A percentile compares a stretch with the other conserved stretches of the same genome.
phyloP scores from a whole-genome alignment of 345 rosid genomes.

The Camelina hispida region DNA sequence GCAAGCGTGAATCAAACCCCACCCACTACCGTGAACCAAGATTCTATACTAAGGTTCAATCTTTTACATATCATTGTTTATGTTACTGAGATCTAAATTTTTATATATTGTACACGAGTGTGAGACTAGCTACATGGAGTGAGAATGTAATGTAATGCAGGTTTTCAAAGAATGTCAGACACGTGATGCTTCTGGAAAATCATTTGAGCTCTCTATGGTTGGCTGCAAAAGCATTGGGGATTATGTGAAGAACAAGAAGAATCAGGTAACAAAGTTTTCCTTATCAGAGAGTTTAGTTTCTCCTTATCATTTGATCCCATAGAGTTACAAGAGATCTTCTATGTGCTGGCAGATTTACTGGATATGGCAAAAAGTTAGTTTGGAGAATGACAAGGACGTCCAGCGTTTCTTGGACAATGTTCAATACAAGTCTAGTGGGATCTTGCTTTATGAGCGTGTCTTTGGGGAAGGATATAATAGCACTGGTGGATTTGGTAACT shows the following conservation, averaged over 20 bases:
- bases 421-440: constrained; percentile 82
- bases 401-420: constrained; percentile 93
- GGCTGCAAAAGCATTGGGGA: constrained; percentile 94
- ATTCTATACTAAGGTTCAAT: constrained; percentile 74
- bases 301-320: constrained; percentile 12
- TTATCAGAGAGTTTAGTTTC: constrained; percentile 5
- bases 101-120: not conserved
- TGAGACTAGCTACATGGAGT: constrained; percentile 17
- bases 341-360: constrained; percentile 81
- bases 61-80: not conserved
- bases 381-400: constrained; percentile 66
- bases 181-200: constrained; percentile 61
- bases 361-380: constrained; percentile 79
- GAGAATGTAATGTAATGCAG: constrained; percentile 48
- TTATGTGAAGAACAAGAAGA: constrained; percentile 87
- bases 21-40: constrained; percentile 96
- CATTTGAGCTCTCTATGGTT: constrained; percentile 75
- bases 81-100: constrained; percentile 5
- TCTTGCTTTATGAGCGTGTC: constrained; percentile 85
- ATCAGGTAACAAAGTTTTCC: constrained; percentile 61
- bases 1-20: constrained; percentile 73
- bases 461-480: constrained; percentile 92
- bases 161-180: constrained; percentile 70
- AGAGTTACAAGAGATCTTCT: constrained; percentile 25
- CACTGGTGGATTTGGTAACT: constrained; percentile 86